These are phyloP conservation scores for Botryotinia narcissicola DNA, from an alignment of 2,329 filamentous ascomycete genomes.

Conservation along the genomic window DNA sequence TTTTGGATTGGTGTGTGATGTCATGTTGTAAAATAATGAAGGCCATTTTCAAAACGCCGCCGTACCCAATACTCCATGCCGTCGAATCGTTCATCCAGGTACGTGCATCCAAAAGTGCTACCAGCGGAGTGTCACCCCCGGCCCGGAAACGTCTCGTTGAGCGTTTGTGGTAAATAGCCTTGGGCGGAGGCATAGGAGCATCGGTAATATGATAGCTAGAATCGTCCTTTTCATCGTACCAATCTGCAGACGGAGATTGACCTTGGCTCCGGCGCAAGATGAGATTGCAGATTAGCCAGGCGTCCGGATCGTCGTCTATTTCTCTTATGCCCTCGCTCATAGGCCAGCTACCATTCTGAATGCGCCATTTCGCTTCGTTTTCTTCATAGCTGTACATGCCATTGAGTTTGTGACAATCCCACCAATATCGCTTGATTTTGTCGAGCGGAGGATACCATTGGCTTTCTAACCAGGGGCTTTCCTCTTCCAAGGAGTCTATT, in stretches of 20 bases:
- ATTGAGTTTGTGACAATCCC: not conserved
- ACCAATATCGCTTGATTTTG: fast-evolving
- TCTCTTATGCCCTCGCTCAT: not conserved
- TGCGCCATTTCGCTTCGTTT: not conserved
- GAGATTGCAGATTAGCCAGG: not conserved
- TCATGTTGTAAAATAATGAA: not conserved
- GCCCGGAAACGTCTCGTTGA: not conserved
- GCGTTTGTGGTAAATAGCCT: not conserved
- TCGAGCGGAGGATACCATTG: not conserved
- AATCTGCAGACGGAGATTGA: not conserved
- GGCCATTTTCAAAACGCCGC: not conserved
- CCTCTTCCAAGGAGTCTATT: not conserved
- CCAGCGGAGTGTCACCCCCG: not conserved
- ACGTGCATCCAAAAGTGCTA: fast-evolving
- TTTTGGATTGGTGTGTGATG: not conserved
- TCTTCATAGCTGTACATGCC: fast-evolving
- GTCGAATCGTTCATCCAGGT: not conserved
- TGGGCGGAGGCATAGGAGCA: not conserved
- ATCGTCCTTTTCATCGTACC: not conserved
- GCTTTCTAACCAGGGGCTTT: not conserved
- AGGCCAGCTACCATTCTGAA: not conserved
- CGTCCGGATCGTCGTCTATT: not conserved
- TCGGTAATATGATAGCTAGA: not conserved
- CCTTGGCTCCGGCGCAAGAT: not conserved
- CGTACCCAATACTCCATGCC: not conserved